Percentiles rank a stretch among this genome's conserved stretches.
phyloP scores from a whole-genome alignment of 1,139 yeast genomes.

The Diutina scorzettiae region DNA sequence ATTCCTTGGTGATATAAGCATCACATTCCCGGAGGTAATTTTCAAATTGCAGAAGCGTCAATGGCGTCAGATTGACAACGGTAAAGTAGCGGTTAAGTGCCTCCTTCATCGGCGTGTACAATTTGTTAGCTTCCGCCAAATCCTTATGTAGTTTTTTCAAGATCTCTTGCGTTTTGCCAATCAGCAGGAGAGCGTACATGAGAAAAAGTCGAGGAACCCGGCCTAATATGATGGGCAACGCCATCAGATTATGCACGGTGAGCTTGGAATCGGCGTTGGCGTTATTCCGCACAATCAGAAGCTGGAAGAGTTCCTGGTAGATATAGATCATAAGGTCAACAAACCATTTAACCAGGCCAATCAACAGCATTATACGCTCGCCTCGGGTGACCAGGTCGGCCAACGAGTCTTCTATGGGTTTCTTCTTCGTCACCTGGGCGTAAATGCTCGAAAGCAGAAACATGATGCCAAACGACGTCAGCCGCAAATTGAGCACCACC shows the following conservation, averaged over 20 bases:
- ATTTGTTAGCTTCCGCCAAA: slow-evolving; percentile 27
- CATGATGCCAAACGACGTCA: slow-evolving; percentile 65
- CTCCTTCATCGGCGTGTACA: slow-evolving; percentile 42
- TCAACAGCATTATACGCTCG: slow-evolving; percentile 44
- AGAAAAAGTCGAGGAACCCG: slow-evolving; percentile 63
- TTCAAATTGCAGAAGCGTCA: slow-evolving; percentile 50
- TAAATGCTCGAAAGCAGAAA: slow-evolving; percentile 55
- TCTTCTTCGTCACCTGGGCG: slow-evolving; percentile 40
- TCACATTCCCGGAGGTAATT: slow-evolving; percentile 44
- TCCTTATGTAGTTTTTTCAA: slow-evolving; percentile 34
- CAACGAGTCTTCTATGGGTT: slow-evolving; percentile 36
- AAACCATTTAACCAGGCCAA: slow-evolving; percentile 74
- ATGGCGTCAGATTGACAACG: slow-evolving; percentile 42
- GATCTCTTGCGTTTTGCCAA: slow-evolving; percentile 55
- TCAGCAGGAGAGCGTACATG: slow-evolving; percentile 57
- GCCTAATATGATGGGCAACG: slow-evolving; percentile 44
- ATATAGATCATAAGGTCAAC: slow-evolving; percentile 56
- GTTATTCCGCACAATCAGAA: slow-evolving; percentile 15
- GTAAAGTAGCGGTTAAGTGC: slow-evolving; percentile 42
- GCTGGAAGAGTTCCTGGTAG: slow-evolving; percentile 52
- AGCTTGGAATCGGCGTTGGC: slow-evolving; percentile 14
- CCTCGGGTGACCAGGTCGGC: slow-evolving; percentile 46
- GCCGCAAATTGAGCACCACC: slow-evolving; percentile 55
- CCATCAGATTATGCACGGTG: slow-evolving; percentile 24
- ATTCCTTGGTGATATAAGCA: slow-evolving; percentile 21